Conservation (phyloP, 441 rosid genomes). For the Pelargonium citronellum region DNA sequence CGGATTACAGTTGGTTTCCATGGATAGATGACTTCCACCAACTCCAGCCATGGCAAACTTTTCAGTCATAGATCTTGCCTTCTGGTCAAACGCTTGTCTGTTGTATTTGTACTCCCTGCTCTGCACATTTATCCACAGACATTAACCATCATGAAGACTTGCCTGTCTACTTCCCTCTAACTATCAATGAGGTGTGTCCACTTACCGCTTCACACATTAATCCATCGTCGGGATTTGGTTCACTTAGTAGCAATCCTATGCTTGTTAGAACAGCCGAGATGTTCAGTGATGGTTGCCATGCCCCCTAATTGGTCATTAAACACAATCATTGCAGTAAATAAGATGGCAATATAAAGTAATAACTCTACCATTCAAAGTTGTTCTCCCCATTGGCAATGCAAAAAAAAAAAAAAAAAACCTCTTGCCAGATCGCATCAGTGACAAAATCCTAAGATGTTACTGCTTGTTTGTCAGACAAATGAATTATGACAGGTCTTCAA, state of each 20-base stretch:
- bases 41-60: conserved; percentile 49
- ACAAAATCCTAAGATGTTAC: background rate
- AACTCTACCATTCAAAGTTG: background rate
- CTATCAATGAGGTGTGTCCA: conserved; percentile 12
- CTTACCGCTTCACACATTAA: conserved; percentile 77
- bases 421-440: background rate
- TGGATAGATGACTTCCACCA: conserved; percentile 24
- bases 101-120: conserved; percentile 77
- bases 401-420: background rate
- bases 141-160: conserved; percentile 12
- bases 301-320: conserved; percentile 44
- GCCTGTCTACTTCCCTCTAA: background rate
- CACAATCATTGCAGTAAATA: conserved; percentile 14
- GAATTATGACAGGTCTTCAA: too few species aligned
- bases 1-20: conserved; percentile 23
- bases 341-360: background rate
- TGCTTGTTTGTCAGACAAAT: background rate
- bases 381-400: background rate
- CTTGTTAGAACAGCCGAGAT: conserved; percentile 72
- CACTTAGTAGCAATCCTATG: conserved; percentile 59
- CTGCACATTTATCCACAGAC: conserved; percentile 36
- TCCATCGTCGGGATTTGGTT: conserved; percentile 80
- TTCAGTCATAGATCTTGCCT: conserved; percentile 63
- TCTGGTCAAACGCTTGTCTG: conserved; percentile 57
- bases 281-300: conserved; percentile 85